Conservation (phyloP, 768 basidiomycete genomes). For the Naganishia vishniacii region DNA sequence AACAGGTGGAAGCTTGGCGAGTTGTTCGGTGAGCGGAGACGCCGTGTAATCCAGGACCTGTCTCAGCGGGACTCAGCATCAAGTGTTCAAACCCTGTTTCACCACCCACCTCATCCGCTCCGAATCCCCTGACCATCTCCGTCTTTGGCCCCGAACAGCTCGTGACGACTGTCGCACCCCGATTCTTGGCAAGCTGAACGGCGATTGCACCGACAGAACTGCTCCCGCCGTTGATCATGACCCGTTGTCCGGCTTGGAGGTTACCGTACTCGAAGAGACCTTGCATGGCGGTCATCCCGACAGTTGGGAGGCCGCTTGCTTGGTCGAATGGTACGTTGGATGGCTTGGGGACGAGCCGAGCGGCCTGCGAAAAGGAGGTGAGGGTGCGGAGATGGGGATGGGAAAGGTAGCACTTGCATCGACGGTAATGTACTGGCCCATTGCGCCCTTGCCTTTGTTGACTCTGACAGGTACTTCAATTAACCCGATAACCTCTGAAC, state of each 20-base stretch:
- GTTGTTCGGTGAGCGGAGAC: conserved; percentile 24
- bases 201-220: conserved; percentile 63
- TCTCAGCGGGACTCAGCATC: conserved; percentile 51
- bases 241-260: conserved; percentile 57
- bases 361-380: conserved; percentile 1
- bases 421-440: conserved; percentile 24
- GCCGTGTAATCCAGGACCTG: conserved; percentile 22
- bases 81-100: conserved; percentile 37
- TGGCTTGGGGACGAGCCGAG: conserved; percentile 52
- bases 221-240: conserved; percentile 68
- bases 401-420: conserved; percentile 27
- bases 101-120: conserved; percentile 56
- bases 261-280: conserved; percentile 53
- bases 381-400: not conserved
- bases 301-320: conserved; percentile 59
- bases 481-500: conserved; percentile 20
- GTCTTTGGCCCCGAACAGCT: conserved; percentile 61
- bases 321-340: conserved; percentile 56
- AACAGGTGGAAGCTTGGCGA: conserved; percentile 1
- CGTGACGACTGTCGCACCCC: conserved; percentile 57
- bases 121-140: conserved; percentile 55
- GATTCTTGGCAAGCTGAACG: conserved; percentile 64
- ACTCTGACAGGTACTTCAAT: conserved; percentile 12
- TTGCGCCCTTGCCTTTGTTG: conserved; percentile 22
- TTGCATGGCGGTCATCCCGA: conserved; percentile 58